Conservation (phyloP, 371 early-diverging fungal species). For the Gilbertella persicaria region DNA sequence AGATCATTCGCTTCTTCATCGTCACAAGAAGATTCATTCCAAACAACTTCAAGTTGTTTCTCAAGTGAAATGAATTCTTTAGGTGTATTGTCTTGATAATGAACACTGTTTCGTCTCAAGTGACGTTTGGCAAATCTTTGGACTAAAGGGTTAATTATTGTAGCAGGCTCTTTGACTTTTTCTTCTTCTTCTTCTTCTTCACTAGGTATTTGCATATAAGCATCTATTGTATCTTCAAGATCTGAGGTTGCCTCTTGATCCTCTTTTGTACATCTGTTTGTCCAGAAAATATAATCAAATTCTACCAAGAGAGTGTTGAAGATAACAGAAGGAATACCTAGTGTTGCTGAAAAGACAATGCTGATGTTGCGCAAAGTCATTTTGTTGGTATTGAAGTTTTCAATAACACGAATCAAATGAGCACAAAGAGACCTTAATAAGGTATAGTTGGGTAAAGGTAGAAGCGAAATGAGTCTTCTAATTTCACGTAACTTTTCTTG, state of each 20-base stretch:
- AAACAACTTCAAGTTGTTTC: conserved; percentile 25
- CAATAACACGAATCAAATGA: conserved; percentile 87
- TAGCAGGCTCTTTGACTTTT: not conserved
- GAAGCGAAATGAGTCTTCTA: conserved; percentile 69
- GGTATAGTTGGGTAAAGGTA: conserved; percentile 89
- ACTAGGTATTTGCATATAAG: conserved; percentile 5
- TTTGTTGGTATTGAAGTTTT: conserved; percentile 80
- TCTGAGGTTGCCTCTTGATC: not conserved
- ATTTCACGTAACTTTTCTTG: conserved; percentile 75
- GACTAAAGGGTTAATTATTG: conserved; percentile 10
- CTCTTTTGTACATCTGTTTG: conserved; percentile 16
- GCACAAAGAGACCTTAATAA: conserved; percentile 84
- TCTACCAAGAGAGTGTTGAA: conserved; percentile 87
- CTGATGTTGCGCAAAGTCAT: conserved; percentile 95
- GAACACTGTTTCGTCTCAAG: conserved; percentile 47
- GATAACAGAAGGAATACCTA: conserved; percentile 89
- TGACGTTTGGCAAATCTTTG: not conserved
- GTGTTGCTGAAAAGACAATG: conserved; percentile 90
- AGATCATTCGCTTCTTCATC: conserved; percentile 14
- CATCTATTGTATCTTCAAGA: conserved; percentile 8
- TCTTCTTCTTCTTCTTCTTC: not conserved
- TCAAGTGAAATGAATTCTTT: conserved; percentile 46
- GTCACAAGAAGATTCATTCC: not conserved
- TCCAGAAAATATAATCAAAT: conserved; percentile 86
- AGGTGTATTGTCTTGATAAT: conserved; percentile 48